Percentiles rank a stretch among this genome's conserved stretches.
These are phyloP conservation scores for Leishmania tropica DNA, from an alignment of 208 protist genomes.

Conservation along the genomic window DNA sequence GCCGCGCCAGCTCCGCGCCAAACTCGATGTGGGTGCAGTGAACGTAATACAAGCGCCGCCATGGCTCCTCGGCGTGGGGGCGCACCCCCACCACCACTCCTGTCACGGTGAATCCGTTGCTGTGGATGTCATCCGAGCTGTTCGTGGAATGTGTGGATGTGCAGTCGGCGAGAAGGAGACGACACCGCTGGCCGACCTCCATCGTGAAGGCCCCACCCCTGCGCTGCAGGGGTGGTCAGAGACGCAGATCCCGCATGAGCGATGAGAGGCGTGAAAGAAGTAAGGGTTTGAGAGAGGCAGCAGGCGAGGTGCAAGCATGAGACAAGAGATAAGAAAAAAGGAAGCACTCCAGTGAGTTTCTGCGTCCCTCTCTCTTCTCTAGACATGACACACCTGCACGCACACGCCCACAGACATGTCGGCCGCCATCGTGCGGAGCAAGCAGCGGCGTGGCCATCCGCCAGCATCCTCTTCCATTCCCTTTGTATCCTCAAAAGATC, in stretches of 20 bases:
- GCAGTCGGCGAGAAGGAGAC: constrained; percentile 18
- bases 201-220: constrained; percentile 12
- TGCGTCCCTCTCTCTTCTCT: not conserved
- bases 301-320: not conserved
- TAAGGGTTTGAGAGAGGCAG: not conserved
- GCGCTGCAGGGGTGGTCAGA: no score
- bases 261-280: not conserved
- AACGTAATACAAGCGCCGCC: constrained; percentile 58
- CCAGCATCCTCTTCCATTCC: not conserved
- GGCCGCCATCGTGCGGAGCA: not conserved
- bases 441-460: not conserved
- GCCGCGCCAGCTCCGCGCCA: constrained; percentile 15
- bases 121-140: not conserved
- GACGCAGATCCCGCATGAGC: not conserved
- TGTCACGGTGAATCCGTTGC: constrained; percentile 29
- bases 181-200: constrained; percentile 45
- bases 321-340: not conserved
- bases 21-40: constrained; percentile 46
- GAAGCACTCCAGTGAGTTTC: not conserved
- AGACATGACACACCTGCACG: not conserved
- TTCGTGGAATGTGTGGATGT: constrained; percentile 1
- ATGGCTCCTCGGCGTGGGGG: constrained; percentile 49
- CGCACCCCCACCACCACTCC: constrained; percentile 48
- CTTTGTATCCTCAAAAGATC: not conserved
- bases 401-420: not conserved